Evolutionary conservation across 257 asterid species (phyloP).

Genomic region (Nicotiana paniculata): DNA sequence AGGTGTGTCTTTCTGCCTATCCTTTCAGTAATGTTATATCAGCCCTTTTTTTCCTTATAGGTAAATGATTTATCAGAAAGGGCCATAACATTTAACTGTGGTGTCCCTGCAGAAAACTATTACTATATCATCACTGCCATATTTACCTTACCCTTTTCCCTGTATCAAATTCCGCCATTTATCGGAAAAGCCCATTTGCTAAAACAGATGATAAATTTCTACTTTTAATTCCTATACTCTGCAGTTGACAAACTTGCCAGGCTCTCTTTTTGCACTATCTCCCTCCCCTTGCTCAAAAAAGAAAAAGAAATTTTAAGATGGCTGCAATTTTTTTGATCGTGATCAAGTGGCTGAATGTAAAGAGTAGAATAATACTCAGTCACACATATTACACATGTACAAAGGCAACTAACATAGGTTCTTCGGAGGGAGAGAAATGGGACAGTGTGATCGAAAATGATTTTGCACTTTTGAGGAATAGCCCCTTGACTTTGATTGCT

Average conservation of each 20-base stretch:
- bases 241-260: not conserved
- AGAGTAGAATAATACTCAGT: not conserved
- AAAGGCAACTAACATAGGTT: not conserved
- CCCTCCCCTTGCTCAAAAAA: not conserved
- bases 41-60: not conserved
- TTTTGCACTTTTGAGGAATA: too few species aligned
- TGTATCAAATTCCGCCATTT: not conserved
- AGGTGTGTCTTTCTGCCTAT: conserved; percentile 31
- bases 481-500: too few species aligned
- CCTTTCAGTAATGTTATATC: not conserved
- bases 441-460: too few species aligned
- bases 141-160: not conserved
- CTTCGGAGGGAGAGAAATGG: too few species aligned
- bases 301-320: too few species aligned
- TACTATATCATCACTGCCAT: not conserved
- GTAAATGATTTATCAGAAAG: not conserved
- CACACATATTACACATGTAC: not conserved
- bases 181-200: not conserved
- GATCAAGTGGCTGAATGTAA: not conserved
- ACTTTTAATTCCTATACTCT: not conserved
- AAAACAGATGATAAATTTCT: not conserved
- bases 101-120: not conserved
- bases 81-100: not conserved
- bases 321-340: too few species aligned
- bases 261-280: not conserved